Conservation (phyloP, 2,329 filamentous ascomycete species). For the Aspergillus ruber region DNA sequence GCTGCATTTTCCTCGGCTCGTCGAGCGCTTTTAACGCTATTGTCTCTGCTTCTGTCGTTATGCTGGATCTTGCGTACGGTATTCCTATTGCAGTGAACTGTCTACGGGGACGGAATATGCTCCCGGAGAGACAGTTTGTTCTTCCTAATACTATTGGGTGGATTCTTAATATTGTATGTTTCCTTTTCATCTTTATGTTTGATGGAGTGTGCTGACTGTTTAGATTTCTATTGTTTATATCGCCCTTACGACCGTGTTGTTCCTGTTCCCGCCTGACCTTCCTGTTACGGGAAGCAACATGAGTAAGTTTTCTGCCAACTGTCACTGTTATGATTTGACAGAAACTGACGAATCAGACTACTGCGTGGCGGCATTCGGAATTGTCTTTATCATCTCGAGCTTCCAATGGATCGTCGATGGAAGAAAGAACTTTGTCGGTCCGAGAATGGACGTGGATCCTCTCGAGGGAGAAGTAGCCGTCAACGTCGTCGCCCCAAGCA, state of each 20-base stretch:
- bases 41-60: slow-evolving; percentile 63
- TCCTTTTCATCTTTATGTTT: neutral
- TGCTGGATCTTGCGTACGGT: slow-evolving; percentile 65
- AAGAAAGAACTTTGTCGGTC: slow-evolving; percentile 54
- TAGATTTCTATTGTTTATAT: slow-evolving; percentile 57
- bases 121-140: slow-evolving; percentile 56
- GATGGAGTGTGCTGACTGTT: slow-evolving; percentile 14
- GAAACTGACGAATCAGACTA: slow-evolving; percentile 24
- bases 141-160: slow-evolving; percentile 52
- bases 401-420: slow-evolving; percentile 57
- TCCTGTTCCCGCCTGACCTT: slow-evolving; percentile 64
- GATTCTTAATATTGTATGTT: slow-evolving; percentile 50
- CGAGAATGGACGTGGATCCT: slow-evolving; percentile 39
- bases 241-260: slow-evolving; percentile 65
- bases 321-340: neutral
- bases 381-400: slow-evolving; percentile 51
- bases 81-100: slow-evolving; percentile 68
- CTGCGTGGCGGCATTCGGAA: slow-evolving; percentile 49
- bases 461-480: slow-evolving; percentile 17
- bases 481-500: neutral
- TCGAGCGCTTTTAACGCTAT: slow-evolving; percentile 64
- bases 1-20: slow-evolving; percentile 63
- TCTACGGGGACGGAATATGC: slow-evolving; percentile 57
- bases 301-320: slow-evolving; percentile 46
- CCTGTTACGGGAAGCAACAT: slow-evolving; percentile 62